phyloP scores from a whole-genome alignment of 331 rosid species.

The Acacia concinna region DNA sequence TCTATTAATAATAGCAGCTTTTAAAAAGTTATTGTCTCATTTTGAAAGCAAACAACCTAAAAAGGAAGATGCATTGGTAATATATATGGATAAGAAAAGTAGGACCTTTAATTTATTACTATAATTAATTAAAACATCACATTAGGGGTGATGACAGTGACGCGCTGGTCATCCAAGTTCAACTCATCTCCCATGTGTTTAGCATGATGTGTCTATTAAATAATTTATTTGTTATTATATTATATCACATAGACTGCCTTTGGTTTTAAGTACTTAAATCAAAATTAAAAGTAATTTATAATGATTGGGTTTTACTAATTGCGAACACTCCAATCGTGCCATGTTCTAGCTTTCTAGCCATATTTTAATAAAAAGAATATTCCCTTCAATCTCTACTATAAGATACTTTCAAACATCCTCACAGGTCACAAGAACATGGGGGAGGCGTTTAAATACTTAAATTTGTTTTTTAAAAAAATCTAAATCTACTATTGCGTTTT shows the following conservation, averaged over 20 bases:
- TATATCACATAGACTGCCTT: background rate
- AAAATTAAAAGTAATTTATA: background rate
- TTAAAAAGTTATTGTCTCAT: background rate
- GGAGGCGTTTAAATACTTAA: too few species aligned
- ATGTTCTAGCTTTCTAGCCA: background rate
- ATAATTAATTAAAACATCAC: background rate
- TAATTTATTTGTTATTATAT: background rate
- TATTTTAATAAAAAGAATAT: too few species aligned
- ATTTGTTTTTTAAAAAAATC: too few species aligned
- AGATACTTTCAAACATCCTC: too few species aligned
- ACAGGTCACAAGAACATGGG: too few species aligned
- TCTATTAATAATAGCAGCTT: background rate
- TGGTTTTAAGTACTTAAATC: background rate
- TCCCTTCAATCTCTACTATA: too few species aligned
- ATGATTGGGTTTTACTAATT: background rate
- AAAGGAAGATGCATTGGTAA: background rate
- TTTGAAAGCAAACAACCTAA: background rate
- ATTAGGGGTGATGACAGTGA: background rate
- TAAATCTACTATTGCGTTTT: too few species aligned
- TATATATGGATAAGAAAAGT: background rate
- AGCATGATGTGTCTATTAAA: background rate
- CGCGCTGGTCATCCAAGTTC: background rate
- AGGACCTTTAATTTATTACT: background rate
- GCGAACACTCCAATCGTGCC: background rate
- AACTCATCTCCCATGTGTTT: slow-evolving; percentile 18